These are phyloP conservation scores for Massarina eburnea DNA, from an alignment of 2,329 filamentous ascomycete genomes.

Conservation along the genomic window DNA sequence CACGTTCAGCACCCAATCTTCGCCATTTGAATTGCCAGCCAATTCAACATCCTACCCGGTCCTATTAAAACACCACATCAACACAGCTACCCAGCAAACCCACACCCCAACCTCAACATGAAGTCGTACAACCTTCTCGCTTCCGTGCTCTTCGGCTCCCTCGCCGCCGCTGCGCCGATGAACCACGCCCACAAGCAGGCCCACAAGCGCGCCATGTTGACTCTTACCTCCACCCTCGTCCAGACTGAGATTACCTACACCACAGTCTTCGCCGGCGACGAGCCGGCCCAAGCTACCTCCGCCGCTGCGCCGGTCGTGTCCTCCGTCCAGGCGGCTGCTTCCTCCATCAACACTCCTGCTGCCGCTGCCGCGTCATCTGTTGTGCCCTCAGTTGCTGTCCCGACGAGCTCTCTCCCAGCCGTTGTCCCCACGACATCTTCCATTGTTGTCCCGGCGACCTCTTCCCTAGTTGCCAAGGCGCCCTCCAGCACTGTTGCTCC, in stretches of 20 bases:
- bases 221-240: conserved; percentile 34
- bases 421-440: conserved; percentile 12
- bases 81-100: conserved; percentile 21
- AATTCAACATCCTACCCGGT: conserved; percentile 33
- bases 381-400: conserved; percentile 10
- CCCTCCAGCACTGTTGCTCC: conserved; percentile 4
- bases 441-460: conserved; percentile 12
- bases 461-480: conserved; percentile 7
- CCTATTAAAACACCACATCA: conserved; percentile 14
- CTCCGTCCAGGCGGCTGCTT: conserved; percentile 22
- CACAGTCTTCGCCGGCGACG: conserved; percentile 36
- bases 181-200: too few relatives aligned
- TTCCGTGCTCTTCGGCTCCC: conserved; percentile 37
- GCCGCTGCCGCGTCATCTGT: conserved; percentile 13
- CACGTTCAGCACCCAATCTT: neutral
- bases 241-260: conserved; percentile 40
- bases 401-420: neutral
- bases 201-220: conserved; percentile 38
- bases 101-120: conserved; percentile 27
- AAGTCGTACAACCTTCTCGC: conserved; percentile 40
- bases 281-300: conserved; percentile 15
- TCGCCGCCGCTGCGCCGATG: conserved; percentile 34
- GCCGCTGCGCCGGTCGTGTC: conserved; percentile 20
- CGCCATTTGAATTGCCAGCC: conserved; percentile 37
- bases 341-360: conserved; percentile 14